Base-by-base conservation (phyloP, 441 rosid species). In the Croton laevigatus region DNA sequence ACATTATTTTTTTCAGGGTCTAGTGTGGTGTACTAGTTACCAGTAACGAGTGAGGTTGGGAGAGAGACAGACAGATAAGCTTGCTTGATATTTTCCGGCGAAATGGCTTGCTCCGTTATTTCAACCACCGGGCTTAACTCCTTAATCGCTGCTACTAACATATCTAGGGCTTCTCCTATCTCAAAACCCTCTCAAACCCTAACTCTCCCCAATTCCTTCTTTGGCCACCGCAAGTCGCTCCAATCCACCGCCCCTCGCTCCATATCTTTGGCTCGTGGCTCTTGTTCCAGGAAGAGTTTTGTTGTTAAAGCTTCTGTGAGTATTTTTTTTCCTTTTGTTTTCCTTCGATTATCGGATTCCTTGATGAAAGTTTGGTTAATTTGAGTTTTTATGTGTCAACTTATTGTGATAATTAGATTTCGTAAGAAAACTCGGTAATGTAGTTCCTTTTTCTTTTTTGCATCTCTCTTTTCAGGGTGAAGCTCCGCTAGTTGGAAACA, bases 401-500 rank as follows among this genome's bases (percentile, higher is more conserved):
- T 3, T 8, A 10, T 65, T 1, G 49, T 49, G 38, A 5, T 49
- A n/a, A 34, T 40, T 61, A 10, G 10, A 7, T 61, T 38, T 61
- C 5, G 3, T 17, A 19, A 61, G 9, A 4, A 6, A 34, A 45
- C n/a, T 45, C 13, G 27, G 53, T 36, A 45, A 59, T 58, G 42
- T 45, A 19, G 45, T 6, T 49, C 13, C 6, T 72, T 10, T 36
- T 36, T 60, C 36, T 2, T 38, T 69, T 23, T 32, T 27, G 6
- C 9, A 37, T 57, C 6, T 52, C 17, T 12, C 45, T 70, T 53
- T 69, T 61, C 73, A 89, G 97, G 75, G 86, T 69, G 97, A 86
- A 17, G 78, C 80, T 74, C 97, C 98, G 42, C 76, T 94, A 17
- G 98, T 94, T 67, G 96, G 98, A 53, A 94, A 90, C 65, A 63